Percentiles rank a stretch among this genome's conserved stretches.
Conservation (phyloP, 2,329 filamentous ascomycete genomes). For the Chrysoporthe puriensis region DNA sequence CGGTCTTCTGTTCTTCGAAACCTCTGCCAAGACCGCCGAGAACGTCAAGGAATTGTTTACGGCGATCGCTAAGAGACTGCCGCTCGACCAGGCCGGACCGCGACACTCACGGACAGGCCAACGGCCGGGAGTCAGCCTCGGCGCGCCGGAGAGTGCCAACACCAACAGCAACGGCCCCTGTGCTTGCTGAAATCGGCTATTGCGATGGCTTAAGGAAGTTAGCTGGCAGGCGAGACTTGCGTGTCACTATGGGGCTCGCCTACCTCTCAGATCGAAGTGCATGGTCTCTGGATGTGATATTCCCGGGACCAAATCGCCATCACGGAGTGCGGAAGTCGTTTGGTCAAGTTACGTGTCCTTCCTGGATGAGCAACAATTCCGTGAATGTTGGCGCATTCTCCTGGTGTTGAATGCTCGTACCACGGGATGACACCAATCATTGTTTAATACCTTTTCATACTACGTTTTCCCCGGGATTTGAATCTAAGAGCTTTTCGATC, state of each 20-base stretch:
- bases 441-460: slow-evolving; percentile 40
- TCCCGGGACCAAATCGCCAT: neutral
- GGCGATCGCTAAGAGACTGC: slow-evolving; percentile 95
- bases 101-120: slow-evolving; percentile 74
- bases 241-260: neutral
- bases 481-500: slow-evolving; percentile 19
- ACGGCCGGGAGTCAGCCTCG: slow-evolving; percentile 61
- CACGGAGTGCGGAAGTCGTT: slow-evolving; percentile 6
- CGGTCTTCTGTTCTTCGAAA: slow-evolving; percentile 96
- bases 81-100: slow-evolving; percentile 93
- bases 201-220: neutral
- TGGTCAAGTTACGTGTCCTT: slow-evolving; percentile 11
- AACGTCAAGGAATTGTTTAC: slow-evolving; percentile 97
- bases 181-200: slow-evolving; percentile 50
- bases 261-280: neutral
- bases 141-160: slow-evolving; percentile 57
- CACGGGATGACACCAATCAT: slow-evolving; percentile 35
- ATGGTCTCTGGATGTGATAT: neutral
- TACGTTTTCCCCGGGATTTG: slow-evolving; percentile 33
- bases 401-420: slow-evolving; percentile 32
- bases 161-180: slow-evolving; percentile 60
- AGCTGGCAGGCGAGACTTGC: slow-evolving; percentile 2
- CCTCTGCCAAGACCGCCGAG: slow-evolving; percentile 94
- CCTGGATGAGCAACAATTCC: slow-evolving; percentile 24
- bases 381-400: slow-evolving; percentile 36